Percentiles rank a stretch among this genome's conserved stretches.
These are phyloP conservation scores for Phytopythium chamaehyphon DNA, from an alignment of 352 stramenopile species.

Conservation along the genomic window DNA sequence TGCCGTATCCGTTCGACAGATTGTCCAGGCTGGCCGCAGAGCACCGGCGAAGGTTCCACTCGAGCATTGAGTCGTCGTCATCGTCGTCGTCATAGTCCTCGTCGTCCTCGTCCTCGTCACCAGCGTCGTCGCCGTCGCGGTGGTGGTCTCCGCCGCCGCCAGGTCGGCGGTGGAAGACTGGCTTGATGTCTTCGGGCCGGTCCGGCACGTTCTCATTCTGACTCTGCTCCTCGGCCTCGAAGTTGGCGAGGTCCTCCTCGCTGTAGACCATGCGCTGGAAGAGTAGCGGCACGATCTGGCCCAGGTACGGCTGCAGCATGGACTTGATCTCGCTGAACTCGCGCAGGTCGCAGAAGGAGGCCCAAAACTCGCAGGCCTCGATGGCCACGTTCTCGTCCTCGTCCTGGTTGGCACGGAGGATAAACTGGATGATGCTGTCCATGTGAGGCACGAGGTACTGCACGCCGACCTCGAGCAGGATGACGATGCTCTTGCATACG, in stretches of 20 bases:
- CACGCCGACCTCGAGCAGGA: constrained; percentile 85
- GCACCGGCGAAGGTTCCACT: constrained; percentile 96
- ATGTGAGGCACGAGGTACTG: constrained; percentile 89
- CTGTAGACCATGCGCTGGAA: constrained; percentile 96
- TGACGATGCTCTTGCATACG: constrained; percentile 91
- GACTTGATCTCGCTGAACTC: constrained; percentile 91
- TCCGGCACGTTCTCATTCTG: constrained; percentile 88
- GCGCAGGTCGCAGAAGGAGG: constrained; percentile 86
- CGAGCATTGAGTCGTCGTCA: constrained; percentile 90
- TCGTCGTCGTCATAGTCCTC: constrained; percentile 89
- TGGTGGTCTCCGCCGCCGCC: constrained; percentile 32
- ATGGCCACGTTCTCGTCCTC: constrained; percentile 81
- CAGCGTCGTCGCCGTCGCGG: constrained; percentile 11
- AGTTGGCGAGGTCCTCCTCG: constrained; percentile 87
- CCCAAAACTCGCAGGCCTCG: constrained; percentile 91
- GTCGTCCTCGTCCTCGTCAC: constrained; percentile 84
- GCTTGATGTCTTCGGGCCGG: constrained; percentile 89
- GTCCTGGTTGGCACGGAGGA: constrained; percentile 85
- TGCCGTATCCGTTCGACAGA: constrained; percentile 90
- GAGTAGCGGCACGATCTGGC: constrained; percentile 90
- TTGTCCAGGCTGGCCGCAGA: constrained; percentile 94
- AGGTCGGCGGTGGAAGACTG: constrained; percentile 73
- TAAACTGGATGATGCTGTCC: constrained; percentile 91
- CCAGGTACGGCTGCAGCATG: constrained; percentile 79
- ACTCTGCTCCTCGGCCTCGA: constrained; percentile 88